Evolutionary conservation across 2,329 filamentous ascomycete species (phyloP), one percentile per base, ranked within the genome.

Genomic region (Fusarium compactum): DNA sequence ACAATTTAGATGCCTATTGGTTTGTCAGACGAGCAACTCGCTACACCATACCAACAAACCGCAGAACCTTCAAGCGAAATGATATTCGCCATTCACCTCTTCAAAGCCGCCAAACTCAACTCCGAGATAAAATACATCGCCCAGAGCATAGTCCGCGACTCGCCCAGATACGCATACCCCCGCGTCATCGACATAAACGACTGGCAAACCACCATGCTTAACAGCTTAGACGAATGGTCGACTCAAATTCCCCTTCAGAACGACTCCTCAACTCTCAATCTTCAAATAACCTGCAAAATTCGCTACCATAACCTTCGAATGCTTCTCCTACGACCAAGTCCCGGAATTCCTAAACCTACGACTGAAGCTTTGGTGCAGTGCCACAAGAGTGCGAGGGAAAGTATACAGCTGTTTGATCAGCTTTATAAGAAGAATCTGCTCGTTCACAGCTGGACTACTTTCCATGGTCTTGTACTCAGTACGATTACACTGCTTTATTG

Each of bases 91-190:
- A 80, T 87, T 10, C 85, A 86, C 51, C 73, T 87, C 0, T 87
- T 87, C 71, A 80, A 76, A 50, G 78, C 84, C 1, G 78, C 83
- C 0, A 82, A 80, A 20, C 77, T 87, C 8, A 88, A 87, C 59
- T 87, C 86, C 0, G 86, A 88, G 69, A 86, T 87, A n/a, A 87
- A 87, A 74, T 87, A 87, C 50, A 79, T 87, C 5, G 82, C 85
- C 38, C 85, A 87, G 57, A 87, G 85, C 55, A 81, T 87, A 55
- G 80, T 81, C n/a, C 79, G 82, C 25, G 79, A 82, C 7, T 78
- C 80, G 0, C 85, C 85, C 0, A 74, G 75, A 9, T 87, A 87
- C 55, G 83, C 85, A 0, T 85, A 83, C 41, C 85, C 85, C 0
- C 77, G 80, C 3, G 77, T 85, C 2, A 76, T 79, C 10, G 80